Conservation (phyloP, 805 yeast species). For the Cyberlindnera americana region DNA sequence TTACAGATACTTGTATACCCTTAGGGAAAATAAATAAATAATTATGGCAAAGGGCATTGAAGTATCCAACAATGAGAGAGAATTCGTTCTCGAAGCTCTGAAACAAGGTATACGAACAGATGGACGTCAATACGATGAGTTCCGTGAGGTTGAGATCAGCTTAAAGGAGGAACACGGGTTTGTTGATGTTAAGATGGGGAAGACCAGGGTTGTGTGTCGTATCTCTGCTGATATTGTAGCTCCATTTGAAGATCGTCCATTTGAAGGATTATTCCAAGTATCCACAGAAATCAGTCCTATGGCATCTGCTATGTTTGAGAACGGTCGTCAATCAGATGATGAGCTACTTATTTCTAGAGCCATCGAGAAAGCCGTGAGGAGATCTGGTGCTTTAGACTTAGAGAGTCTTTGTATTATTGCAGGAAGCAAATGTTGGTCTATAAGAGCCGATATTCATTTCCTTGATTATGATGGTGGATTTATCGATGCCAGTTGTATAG, state of each 20-base stretch:
- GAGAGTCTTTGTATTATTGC: conserved; percentile 89
- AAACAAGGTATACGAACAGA: conserved; percentile 62
- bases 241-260: conserved; percentile 90
- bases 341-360: conserved; percentile 78
- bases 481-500: conserved; percentile 86
- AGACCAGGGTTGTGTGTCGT: conserved; percentile 66
- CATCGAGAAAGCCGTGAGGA: conserved; percentile 86
- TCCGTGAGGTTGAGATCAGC: conserved; percentile 60
- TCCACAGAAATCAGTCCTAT: conserved; percentile 85
- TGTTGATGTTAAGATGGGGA: conserved; percentile 74
- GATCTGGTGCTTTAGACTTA: conserved; percentile 87
- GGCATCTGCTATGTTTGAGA: conserved; percentile 85
- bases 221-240: conserved; percentile 71
- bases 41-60: conserved; percentile 62
- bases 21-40: not conserved
- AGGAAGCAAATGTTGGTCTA: conserved; percentile 86
- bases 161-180: conserved; percentile 76
- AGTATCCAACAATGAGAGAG: conserved; percentile 59
- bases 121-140: conserved; percentile 60
- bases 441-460: conserved; percentile 87
- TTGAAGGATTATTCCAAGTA: conserved; percentile 84
- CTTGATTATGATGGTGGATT: conserved; percentile 90
- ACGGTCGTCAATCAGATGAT: conserved; percentile 63
- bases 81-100: conserved; percentile 60
- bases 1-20: not conserved